These are phyloP conservation scores for Schwanniomyces occidentalis DNA, from an alignment of 805 yeast genomes.

Conservation along the genomic window DNA sequence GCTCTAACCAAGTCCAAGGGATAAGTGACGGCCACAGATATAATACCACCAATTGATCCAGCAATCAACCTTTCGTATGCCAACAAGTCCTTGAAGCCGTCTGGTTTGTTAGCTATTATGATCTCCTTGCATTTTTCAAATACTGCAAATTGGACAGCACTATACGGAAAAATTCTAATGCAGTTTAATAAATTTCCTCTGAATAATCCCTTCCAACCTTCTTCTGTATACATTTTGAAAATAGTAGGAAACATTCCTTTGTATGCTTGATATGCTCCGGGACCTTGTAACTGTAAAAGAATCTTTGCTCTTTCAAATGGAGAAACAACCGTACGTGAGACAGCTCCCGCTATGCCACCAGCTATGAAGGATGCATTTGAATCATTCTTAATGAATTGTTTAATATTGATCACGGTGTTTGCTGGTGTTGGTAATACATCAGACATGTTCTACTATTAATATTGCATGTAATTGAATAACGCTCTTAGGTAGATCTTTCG, in stretches of 20 bases:
- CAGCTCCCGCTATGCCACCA: slow-evolving; percentile 78
- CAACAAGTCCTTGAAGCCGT: slow-evolving; percentile 35
- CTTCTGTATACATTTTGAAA: slow-evolving; percentile 77
- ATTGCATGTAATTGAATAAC: too few relatives aligned
- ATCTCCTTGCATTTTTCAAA: slow-evolving; percentile 62
- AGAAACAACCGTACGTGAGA: slow-evolving; percentile 87
- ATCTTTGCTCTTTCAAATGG: slow-evolving; percentile 96
- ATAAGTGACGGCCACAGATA: slow-evolving; percentile 80
- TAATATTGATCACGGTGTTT: too few relatives aligned
- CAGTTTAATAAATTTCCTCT: slow-evolving; percentile 92
- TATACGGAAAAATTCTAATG: slow-evolving; percentile 86
- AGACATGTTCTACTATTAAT: too few relatives aligned
- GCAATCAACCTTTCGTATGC: slow-evolving; percentile 64
- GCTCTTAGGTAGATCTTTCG: too few relatives aligned
- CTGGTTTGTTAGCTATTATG: slow-evolving; percentile 17
- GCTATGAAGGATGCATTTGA: slow-evolving; percentile 64
- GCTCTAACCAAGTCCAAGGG: slow-evolving; percentile 93
- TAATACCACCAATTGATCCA: slow-evolving; percentile 81
- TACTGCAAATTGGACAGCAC: slow-evolving; percentile 90
- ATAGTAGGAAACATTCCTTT: slow-evolving; percentile 79
- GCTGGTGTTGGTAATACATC: too few relatives aligned
- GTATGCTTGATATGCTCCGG: slow-evolving; percentile 47
- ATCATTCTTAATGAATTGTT: slow-evolving; percentile 40
- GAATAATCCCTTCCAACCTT: slow-evolving; percentile 87
- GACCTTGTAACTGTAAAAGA: slow-evolving; percentile 83